phyloP scores from a whole-genome alignment of 345 rosid genomes.

The Hibiscus tridactylites region DNA sequence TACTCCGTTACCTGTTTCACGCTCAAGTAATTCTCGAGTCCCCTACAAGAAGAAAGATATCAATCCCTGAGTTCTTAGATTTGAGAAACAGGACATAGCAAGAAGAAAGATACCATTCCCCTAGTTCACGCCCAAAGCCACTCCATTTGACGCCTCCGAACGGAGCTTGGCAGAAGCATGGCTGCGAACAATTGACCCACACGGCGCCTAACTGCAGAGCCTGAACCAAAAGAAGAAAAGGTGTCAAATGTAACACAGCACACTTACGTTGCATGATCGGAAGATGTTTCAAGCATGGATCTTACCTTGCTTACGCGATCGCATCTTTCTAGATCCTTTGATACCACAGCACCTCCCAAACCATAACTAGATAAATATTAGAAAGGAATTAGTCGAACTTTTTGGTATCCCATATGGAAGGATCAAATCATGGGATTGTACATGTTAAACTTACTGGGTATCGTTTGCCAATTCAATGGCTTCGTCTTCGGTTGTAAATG shows the following conservation, averaged over 20 bases:
- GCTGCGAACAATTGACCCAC: slow-evolving; percentile 98
- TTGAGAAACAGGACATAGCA: neutral
- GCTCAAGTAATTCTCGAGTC: slow-evolving; percentile 72
- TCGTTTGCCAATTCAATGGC: slow-evolving; percentile 93
- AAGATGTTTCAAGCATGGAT: neutral
- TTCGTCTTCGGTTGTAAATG: slow-evolving; percentile 85
- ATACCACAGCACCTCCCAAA: slow-evolving; percentile 81
- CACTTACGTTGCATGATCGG: neutral
- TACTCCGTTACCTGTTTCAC: slow-evolving; percentile 90
- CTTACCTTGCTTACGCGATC: slow-evolving; percentile 86
- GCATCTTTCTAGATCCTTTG: slow-evolving; percentile 84
- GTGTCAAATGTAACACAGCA: neutral
- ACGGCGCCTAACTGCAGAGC: slow-evolving; percentile 69
- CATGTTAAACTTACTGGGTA: slow-evolving; percentile 54
- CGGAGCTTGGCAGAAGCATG: slow-evolving; percentile 89
- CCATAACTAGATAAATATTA: slow-evolving; percentile 48
- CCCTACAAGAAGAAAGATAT: slow-evolving; percentile 35
- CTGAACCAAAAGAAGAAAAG: slow-evolving; percentile 25
- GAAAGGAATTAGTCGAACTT: neutral
- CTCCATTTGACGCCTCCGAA: slow-evolving; percentile 97
- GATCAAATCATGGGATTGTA: neutral
- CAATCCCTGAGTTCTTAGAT: no score
- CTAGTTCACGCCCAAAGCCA: slow-evolving; percentile 95
- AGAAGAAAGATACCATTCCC: slow-evolving; percentile 62
- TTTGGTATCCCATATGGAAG: no score